phyloP scores from a whole-genome alignment of 345 rosid genomes.

The Luvunga scandens region DNA sequence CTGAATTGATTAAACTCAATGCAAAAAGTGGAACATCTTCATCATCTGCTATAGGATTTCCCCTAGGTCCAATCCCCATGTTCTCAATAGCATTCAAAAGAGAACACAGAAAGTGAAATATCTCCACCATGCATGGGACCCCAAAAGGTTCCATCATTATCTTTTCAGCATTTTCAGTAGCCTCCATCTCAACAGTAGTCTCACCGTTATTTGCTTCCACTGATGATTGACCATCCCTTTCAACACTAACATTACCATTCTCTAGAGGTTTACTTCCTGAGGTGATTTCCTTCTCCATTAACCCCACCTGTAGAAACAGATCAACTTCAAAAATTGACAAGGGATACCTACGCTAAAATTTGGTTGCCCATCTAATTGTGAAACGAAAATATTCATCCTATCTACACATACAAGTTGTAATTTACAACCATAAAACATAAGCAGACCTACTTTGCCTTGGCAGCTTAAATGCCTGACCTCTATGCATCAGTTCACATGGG shows the following conservation, averaged over 20 bases:
- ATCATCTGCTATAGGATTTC: slow-evolving; percentile 66
- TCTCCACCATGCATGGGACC: slow-evolving; percentile 73
- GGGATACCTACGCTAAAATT: neutral
- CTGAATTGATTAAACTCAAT: slow-evolving; percentile 69
- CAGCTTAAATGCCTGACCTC: neutral
- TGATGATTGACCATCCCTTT: slow-evolving; percentile 33
- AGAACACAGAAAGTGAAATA: slow-evolving; percentile 67
- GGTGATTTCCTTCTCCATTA: slow-evolving; percentile 31
- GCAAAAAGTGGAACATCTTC: slow-evolving; percentile 83
- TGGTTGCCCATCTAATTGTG: neutral
- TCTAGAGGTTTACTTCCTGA: slow-evolving; percentile 37
- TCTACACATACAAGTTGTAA: neutral
- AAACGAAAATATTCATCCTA: neutral
- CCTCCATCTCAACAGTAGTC: slow-evolving; percentile 29
- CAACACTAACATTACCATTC: slow-evolving; percentile 38
- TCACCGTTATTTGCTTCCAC: slow-evolving; percentile 28
- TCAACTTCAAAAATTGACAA: slow-evolving; percentile 17
- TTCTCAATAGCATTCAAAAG: slow-evolving; percentile 57
- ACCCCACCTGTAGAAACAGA: slow-evolving; percentile 40
- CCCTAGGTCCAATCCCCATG: slow-evolving; percentile 45
- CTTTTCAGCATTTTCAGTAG: slow-evolving; percentile 37
- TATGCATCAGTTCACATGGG: neutral
- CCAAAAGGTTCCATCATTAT: slow-evolving; percentile 63
- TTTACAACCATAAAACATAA: neutral
- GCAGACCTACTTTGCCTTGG: neutral